Conservation (phyloP, 106 monocot genomes). For the Acorus gramineus region DNA sequence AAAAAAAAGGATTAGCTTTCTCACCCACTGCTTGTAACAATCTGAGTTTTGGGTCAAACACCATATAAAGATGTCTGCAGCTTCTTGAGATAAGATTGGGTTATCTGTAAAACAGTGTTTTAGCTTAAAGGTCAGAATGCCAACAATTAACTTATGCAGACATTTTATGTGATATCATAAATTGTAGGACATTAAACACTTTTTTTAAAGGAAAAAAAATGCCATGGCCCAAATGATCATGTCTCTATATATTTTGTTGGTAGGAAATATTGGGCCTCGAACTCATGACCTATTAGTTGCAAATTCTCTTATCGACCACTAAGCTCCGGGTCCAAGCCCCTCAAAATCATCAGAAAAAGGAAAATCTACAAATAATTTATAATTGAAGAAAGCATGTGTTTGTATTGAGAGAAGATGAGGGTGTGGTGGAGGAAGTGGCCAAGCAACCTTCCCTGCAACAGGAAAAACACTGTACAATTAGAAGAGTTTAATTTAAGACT, state of each 20-base stretch:
- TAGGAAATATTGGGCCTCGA: too few species aligned
- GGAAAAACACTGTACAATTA: not conserved
- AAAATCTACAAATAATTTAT: too few species aligned
- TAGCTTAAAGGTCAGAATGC: not conserved
- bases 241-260: too few species aligned
- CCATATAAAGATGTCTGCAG: slow-evolving; percentile 78
- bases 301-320: too few species aligned
- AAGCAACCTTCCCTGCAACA: too few species aligned
- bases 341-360: too few species aligned
- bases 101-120: slow-evolving; percentile 34
- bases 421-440: too few species aligned
- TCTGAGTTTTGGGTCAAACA: slow-evolving; percentile 86
- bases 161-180: not conserved
- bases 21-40: slow-evolving; percentile 91
- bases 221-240: too few species aligned
- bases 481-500: slow-evolving; percentile 1
- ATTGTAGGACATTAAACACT: not conserved
- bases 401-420: not conserved
- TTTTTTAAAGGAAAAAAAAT: too few species aligned
- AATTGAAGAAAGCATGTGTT: too few species aligned
- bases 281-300: too few species aligned
- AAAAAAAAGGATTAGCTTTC: not conserved
- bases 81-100: slow-evolving; percentile 53
- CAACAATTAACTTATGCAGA: not conserved
- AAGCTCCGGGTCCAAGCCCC: too few species aligned